Evolutionary conservation across 495 filamentous ascomycete species (phyloP).

Genomic region (Penicillium flavigenum): DNA sequence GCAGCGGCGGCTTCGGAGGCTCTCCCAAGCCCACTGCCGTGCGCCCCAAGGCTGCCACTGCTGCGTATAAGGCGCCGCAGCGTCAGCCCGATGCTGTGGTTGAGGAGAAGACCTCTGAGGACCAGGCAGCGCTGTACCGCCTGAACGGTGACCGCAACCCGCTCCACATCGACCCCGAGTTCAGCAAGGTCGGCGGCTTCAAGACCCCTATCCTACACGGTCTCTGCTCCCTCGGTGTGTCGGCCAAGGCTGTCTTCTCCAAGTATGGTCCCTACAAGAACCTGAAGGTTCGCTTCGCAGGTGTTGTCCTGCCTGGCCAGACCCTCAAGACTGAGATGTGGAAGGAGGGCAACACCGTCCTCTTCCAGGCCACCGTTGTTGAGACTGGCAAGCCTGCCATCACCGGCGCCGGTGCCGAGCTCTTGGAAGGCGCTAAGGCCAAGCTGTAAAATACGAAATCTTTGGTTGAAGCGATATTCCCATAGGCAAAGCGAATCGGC

Average conservation of each 20-base stretch:
- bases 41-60: constrained; percentile 71
- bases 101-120: constrained; percentile 87
- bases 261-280: constrained; percentile 85
- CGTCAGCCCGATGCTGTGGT: constrained; percentile 76
- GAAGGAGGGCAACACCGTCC: constrained; percentile 84
- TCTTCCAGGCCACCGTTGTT: constrained; percentile 92
- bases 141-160: constrained; percentile 92
- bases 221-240: constrained; percentile 90
- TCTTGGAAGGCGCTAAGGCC: constrained; percentile 59
- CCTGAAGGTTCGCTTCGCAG: constrained; percentile 95
- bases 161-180: constrained; percentile 91
- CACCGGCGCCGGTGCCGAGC: constrained; percentile 81
- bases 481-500: constrained; percentile 17
- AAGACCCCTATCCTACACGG: constrained; percentile 93
- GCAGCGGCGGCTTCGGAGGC: constrained; percentile 89
- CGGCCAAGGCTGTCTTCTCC: constrained; percentile 84
- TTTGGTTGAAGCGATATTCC: constrained; percentile 27
- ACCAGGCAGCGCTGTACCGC: constrained; percentile 94
- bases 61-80: constrained; percentile 72
- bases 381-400: constrained; percentile 97
- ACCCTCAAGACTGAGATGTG: constrained; percentile 97
- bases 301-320: constrained; percentile 89
- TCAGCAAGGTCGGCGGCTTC: constrained; percentile 94
- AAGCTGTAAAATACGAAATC: constrained; percentile 55
- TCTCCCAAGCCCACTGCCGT: constrained; percentile 68